Evolutionary conservation across 2,329 filamentous ascomycete genomes (phyloP).

Genomic region (Fonsecaea erecta): DNA sequence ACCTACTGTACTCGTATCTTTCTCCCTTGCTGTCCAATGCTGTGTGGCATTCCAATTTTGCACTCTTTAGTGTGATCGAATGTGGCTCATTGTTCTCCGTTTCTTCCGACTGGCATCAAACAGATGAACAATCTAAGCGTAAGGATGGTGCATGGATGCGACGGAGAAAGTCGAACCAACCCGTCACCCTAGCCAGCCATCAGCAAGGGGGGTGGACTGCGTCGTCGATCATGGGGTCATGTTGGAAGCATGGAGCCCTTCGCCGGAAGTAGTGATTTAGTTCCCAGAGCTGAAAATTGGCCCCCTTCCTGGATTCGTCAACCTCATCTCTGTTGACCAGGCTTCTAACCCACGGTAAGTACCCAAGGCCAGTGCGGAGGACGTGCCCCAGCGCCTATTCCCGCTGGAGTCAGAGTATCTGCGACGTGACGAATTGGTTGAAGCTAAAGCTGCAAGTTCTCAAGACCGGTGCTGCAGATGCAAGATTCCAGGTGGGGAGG

Average conservation of each 20-base stretch:
- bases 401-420: neutral
- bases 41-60: neutral
- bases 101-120: neutral
- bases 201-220: conserved; percentile 11
- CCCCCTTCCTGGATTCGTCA: neutral
- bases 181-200: conserved; percentile 13
- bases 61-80: neutral
- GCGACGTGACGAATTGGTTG: conserved; percentile 5
- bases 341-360: neutral
- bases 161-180: conserved; percentile 1
- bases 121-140: conserved; percentile 1
- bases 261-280: conserved; percentile 5
- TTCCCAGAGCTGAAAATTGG: conserved; percentile 1
- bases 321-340: conserved; percentile 1
- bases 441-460: neutral
- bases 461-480: neutral
- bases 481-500: neutral
- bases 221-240: conserved; percentile 18
- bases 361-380: neutral
- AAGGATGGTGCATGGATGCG: neutral
- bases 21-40: neutral
- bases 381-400: neutral
- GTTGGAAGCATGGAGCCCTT: neutral
- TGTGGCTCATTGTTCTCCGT: neutral
- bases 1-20: neutral